phyloP scores from a whole-genome alignment of 306 rosid species.

The Crotalaria pallida region DNA sequence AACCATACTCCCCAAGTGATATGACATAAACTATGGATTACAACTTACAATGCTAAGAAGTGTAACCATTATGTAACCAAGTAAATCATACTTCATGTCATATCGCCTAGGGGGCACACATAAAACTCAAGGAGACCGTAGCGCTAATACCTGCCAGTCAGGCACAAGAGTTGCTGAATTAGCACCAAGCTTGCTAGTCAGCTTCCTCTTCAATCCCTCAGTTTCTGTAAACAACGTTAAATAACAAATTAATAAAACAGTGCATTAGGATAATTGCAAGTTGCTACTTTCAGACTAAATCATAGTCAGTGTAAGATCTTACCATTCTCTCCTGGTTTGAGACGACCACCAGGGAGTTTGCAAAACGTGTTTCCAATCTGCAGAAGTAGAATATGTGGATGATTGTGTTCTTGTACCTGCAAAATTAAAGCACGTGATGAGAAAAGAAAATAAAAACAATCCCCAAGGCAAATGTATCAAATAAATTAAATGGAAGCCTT shows the following conservation, averaged over 20 bases:
- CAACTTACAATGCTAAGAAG: too few species aligned
- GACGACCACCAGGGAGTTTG: conserved; percentile 98
- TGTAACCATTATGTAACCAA: too few species aligned
- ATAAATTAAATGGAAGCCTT: background rate
- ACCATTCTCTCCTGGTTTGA: conserved; percentile 99
- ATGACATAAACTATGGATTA: background rate
- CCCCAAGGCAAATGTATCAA: background rate
- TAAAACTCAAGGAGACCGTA: background rate
- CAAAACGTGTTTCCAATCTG: conserved; percentile 98
- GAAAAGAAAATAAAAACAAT: conserved; percentile 2
- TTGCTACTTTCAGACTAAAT: background rate
- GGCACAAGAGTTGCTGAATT: conserved; percentile 77
- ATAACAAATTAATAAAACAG: background rate
- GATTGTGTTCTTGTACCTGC: conserved; percentile 98
- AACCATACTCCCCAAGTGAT: background rate
- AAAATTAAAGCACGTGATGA: conserved; percentile 13
- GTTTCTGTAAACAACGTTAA: conserved; percentile 44
- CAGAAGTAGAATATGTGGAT: conserved; percentile 95
- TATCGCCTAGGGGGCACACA: background rate
- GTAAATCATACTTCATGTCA: too few species aligned
- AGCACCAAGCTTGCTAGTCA: conserved; percentile 98
- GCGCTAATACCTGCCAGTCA: conserved; percentile 72
- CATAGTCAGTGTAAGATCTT: conserved; percentile 9
- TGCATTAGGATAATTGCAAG: background rate
- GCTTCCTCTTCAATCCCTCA: conserved; percentile 91